Evolutionary conservation across 352 stramenopile genomes (phyloP).

Genomic region (Phytophthora sp.): DNA sequence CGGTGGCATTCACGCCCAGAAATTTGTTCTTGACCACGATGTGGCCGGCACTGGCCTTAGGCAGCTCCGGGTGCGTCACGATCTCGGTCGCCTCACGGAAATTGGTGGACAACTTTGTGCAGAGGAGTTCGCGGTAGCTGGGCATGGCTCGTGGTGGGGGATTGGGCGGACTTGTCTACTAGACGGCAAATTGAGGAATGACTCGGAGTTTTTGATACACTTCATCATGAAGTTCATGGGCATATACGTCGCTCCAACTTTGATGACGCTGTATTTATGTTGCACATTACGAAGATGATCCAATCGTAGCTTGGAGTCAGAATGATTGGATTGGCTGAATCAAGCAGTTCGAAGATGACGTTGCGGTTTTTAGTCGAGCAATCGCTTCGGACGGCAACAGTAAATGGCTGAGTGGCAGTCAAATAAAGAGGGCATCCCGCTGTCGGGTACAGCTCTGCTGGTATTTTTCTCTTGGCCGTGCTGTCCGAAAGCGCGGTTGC

Average conservation of each 20-base stretch:
- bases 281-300: not conserved
- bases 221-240: no score
- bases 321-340: slow-evolving; percentile 5
- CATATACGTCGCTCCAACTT: slow-evolving; percentile 1
- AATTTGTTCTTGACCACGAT: not conserved
- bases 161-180: slow-evolving; percentile 4
- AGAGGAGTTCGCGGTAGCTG: not conserved
- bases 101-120: not conserved
- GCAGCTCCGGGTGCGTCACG: not conserved
- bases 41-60: not conserved
- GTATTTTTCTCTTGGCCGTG: no score
- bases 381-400: no score
- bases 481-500: no score
- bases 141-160: not conserved
- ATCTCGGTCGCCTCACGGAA: not conserved
- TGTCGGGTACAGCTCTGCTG: no score
- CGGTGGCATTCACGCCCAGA: not conserved
- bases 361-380: slow-evolving; percentile 11
- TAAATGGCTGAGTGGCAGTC: no score
- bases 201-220: slow-evolving; percentile 3
- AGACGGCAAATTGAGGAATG: slow-evolving; percentile 24
- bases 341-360: slow-evolving; percentile 5
- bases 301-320: not conserved
- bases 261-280: slow-evolving; percentile 29
- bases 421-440: no score